These are phyloP conservation scores for Apiospora koreana DNA, from an alignment of 2,329 filamentous ascomycete genomes.

Conservation along the genomic window DNA sequence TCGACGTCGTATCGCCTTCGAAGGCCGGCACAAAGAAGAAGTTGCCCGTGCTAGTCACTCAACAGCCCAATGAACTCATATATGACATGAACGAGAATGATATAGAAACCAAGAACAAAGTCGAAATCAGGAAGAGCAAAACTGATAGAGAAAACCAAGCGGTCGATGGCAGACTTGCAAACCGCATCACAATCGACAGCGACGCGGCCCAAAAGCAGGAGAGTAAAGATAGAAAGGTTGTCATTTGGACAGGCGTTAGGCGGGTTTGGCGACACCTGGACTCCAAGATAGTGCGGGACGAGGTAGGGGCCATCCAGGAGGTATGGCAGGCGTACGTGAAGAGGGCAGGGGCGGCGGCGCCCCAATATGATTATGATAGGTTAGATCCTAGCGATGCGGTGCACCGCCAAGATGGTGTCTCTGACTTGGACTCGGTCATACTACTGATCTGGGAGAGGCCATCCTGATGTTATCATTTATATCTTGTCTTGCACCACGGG, in stretches of 20 bases:
- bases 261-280: conserved; percentile 45
- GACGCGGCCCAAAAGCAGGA: conserved; percentile 24
- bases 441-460: conserved; percentile 40
- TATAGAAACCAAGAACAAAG: background rate
- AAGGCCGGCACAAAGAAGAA: background rate
- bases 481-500: too few species aligned
- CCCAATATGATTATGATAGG: conserved; percentile 20
- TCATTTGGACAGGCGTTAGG: conserved; percentile 37
- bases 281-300: conserved; percentile 27
- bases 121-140: background rate
- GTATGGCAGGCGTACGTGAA: conserved; percentile 51
- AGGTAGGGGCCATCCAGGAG: conserved; percentile 32
- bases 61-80: conserved; percentile 7
- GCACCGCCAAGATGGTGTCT: conserved; percentile 26
- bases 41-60: conserved; percentile 10
- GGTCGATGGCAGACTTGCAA: conserved; percentile 26
- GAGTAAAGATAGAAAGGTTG: conserved; percentile 28
- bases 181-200: background rate
- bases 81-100: background rate
- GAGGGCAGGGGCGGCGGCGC: conserved; percentile 19
- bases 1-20: conserved; percentile 22
- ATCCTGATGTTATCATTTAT: conserved; percentile 6
- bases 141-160: conserved; percentile 7
- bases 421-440: conserved; percentile 40
- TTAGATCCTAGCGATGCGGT: conserved; percentile 20